Percentiles rank a stretch among this genome's conserved stretches.
These are phyloP conservation scores for Taiozyma sp. DNA, from an alignment of 1,139 yeast genomes.

Conservation along the genomic window DNA sequence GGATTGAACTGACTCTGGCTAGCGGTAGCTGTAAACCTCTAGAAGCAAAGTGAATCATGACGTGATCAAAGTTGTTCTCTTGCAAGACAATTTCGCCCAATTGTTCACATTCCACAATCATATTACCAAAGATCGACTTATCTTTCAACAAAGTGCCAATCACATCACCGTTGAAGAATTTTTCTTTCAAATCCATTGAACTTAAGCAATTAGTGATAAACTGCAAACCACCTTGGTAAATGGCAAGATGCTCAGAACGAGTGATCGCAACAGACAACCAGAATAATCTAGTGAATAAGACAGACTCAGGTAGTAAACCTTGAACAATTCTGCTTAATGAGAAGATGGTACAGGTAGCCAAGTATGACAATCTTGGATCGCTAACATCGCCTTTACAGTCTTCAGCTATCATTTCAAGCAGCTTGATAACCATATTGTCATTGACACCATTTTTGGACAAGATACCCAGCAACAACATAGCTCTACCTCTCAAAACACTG, in stretches of 20 bases:
- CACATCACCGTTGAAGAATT: conserved; percentile 20
- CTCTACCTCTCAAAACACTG: conserved; percentile 66
- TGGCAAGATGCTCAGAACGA: conserved; percentile 34
- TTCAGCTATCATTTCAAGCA: conserved; percentile 28
- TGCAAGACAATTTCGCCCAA: conserved; percentile 38
- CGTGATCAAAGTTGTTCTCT: conserved; percentile 47
- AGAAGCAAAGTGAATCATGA: conserved; percentile 45
- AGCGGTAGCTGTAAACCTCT: conserved; percentile 64
- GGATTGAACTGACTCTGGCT: conserved; percentile 51
- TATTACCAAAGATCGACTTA: conserved; percentile 36
- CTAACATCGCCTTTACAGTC: conserved; percentile 26
- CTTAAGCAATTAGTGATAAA: conserved; percentile 31
- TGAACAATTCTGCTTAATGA: conserved; percentile 56
- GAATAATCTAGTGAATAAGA: conserved; percentile 50
- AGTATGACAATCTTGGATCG: conserved; percentile 23
- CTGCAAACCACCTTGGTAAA: conserved; percentile 53
- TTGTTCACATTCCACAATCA: conserved; percentile 42
- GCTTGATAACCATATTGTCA: conserved; percentile 50
- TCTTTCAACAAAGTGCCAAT: conserved; percentile 31
- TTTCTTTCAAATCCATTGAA: conserved; percentile 24
- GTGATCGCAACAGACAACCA: conserved; percentile 55
- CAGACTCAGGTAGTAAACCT: conserved; percentile 54
- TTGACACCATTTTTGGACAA: conserved; percentile 59
- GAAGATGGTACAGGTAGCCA: conserved; percentile 30
- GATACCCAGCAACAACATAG: conserved; percentile 67